These are phyloP conservation scores for Penicillium cataractarum DNA, from an alignment of 495 filamentous ascomycete genomes.

Conservation along the genomic window DNA sequence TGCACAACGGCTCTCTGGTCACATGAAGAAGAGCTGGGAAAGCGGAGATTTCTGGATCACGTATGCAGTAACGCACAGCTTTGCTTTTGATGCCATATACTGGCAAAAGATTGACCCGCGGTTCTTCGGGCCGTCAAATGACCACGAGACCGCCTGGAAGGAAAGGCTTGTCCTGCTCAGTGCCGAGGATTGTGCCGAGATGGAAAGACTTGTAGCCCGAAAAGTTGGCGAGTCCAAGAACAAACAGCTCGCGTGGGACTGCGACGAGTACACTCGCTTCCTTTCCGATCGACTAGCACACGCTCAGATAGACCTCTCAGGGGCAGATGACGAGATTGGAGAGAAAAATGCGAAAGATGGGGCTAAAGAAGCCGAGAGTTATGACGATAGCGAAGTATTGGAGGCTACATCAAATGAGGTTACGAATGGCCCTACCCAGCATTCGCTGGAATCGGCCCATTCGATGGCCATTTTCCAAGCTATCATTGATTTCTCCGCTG, in stretches of 20 bases:
- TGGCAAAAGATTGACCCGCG: conserved; percentile 1
- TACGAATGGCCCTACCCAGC: neutral
- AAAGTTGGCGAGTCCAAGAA: conserved; percentile 15
- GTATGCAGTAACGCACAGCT: neutral
- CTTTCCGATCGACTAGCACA: neutral
- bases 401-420: neutral
- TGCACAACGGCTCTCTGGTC: neutral
- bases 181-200: conserved; percentile 10
- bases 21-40: conserved; percentile 3
- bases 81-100: conserved; percentile 1
- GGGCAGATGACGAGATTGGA: too few relatives aligned
- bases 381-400: too few relatives aligned
- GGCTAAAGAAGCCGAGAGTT: too few relatives aligned
- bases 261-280: conserved; percentile 12
- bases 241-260: conserved; percentile 16
- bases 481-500: neutral
- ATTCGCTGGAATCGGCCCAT: neutral
- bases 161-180: conserved; percentile 13
- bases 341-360: too few relatives aligned
- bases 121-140: neutral
- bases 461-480: neutral
- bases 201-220: conserved; percentile 9
- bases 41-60: conserved; percentile 2
- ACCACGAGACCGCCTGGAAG: conserved; percentile 13
- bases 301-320: neutral